Evolutionary conservation across 768 basidiomycete species (phyloP).

Genomic region (Mycena rosella): DNA sequence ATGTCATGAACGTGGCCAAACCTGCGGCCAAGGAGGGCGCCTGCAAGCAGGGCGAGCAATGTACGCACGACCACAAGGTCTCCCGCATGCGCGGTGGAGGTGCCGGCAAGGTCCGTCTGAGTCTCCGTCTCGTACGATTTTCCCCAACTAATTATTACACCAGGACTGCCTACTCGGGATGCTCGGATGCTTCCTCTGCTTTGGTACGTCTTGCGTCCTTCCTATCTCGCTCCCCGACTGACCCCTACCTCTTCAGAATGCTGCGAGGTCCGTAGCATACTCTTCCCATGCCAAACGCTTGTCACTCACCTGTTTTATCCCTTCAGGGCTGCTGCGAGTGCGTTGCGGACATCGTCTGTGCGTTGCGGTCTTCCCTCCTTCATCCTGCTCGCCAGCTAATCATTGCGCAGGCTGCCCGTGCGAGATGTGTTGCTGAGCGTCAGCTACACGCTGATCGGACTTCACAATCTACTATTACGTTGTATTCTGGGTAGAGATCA

Average conservation of each 20-base stretch:
- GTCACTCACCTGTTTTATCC: not conserved
- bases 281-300: not conserved
- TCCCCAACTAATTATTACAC: not conserved
- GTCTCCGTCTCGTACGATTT: too few species aligned
- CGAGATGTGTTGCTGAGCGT: slow-evolving; percentile 83
- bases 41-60: slow-evolving; percentile 43
- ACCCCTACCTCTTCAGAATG: slow-evolving; percentile 60
- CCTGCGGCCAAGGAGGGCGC: slow-evolving; percentile 33
- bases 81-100: slow-evolving; percentile 79
- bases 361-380: slow-evolving; percentile 42
- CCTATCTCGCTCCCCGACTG: not conserved
- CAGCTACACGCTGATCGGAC: too few species aligned
- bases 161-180: slow-evolving; percentile 78
- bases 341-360: slow-evolving; percentile 79
- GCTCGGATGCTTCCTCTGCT: slow-evolving; percentile 79
- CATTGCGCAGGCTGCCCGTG: slow-evolving; percentile 78
- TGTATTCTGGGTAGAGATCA: too few species aligned
- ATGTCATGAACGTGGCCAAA: slow-evolving; percentile 58
- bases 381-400: too few species aligned
- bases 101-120: slow-evolving; percentile 63
- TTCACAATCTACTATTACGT: too few species aligned
- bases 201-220: slow-evolving; percentile 58
- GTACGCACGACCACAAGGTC: slow-evolving; percentile 61
- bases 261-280: slow-evolving; percentile 67
- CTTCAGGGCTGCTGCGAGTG: slow-evolving; percentile 79